Evolutionary conservation across 441 rosid genomes (phyloP).

Genomic region (Omphalea diandra): DNA sequence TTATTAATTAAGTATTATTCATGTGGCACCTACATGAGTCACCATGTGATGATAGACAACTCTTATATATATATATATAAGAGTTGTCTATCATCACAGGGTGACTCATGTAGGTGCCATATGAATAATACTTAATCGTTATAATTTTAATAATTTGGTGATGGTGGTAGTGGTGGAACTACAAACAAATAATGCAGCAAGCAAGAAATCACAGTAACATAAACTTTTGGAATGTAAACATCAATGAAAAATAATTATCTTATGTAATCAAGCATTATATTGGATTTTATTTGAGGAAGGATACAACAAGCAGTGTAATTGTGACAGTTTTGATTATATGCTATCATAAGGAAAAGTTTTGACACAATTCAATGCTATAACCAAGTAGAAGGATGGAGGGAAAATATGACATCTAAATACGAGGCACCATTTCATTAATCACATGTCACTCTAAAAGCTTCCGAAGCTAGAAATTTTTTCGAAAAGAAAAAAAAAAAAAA

Average conservation of each 20-base stretch:
- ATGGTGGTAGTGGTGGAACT: too few species aligned
- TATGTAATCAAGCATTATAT: neutral
- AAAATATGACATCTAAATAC: slow-evolving; percentile 7
- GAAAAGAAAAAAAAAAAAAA: too few species aligned
- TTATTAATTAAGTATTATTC: too few species aligned
- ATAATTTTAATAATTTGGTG: too few species aligned
- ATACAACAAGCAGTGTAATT: neutral
- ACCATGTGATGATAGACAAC: too few species aligned
- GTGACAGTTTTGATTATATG: neutral
- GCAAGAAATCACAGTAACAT: neutral
- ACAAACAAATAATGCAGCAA: neutral
- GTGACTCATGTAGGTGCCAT: too few species aligned
- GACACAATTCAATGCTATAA: neutral
- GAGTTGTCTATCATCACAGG: too few species aligned
- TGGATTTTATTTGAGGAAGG: neutral
- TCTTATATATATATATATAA: too few species aligned
- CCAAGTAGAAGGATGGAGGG: neutral
- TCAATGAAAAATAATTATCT: neutral
- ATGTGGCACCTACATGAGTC: too few species aligned
- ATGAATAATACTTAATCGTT: too few species aligned
- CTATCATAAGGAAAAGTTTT: neutral
- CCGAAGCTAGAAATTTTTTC: neutral
- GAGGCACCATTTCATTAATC: neutral
- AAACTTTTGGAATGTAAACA: neutral
- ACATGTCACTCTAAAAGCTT: neutral